Evolutionary conservation across 768 basidiomycete species (phyloP), one percentile per base, ranked within the genome.

Genomic region (Thelephora ganbajun): DNA sequence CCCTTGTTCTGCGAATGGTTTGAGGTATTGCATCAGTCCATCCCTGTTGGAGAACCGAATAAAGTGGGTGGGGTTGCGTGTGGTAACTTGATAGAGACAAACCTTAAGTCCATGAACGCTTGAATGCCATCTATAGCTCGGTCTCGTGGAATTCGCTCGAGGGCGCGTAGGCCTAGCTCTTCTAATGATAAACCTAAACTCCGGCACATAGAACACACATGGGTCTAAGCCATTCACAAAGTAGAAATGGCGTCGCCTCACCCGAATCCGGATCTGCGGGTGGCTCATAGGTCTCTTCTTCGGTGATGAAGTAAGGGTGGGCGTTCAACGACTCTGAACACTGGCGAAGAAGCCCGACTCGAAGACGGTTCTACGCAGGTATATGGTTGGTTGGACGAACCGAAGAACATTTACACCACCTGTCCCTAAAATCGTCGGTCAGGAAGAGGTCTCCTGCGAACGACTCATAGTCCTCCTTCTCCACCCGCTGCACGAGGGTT

Each of bases 231-330:
- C 39, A 41, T 6, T 7, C 7, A n/a, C 18, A 18, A 43, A 14
- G 9, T 9, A 9, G 26, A 30, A 30, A 30, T 9, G 3, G 9
- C 4, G 14, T 45, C 26, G 26, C 26, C 26, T 30, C 26, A 79
- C 87, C 78, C 51, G 79, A 86, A 58, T 91, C 88, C 9, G 88
- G 87, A 61, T 90, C 88, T 56, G 85, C 79, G 3, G 87, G 88
- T 1, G 83, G 85, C 58, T 87, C 83, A 51, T 86, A 90, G 0
- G 80, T 86, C 36, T 86, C 84, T 52, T 90, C 88, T 60, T 84
- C 83, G 52, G 83, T 71, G 11, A 86, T 61, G 19, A 90, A 66
- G 61, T 71, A 88, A 22, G 75, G 68, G 55, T 74, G 65, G 13
- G 63, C 61, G 55, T 73, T 63, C 36, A 89, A 63, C 6, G 66